These are phyloP conservation scores for Didymella segeticola DNA, from an alignment of 2,329 filamentous ascomycete species.

Conservation along the genomic window DNA sequence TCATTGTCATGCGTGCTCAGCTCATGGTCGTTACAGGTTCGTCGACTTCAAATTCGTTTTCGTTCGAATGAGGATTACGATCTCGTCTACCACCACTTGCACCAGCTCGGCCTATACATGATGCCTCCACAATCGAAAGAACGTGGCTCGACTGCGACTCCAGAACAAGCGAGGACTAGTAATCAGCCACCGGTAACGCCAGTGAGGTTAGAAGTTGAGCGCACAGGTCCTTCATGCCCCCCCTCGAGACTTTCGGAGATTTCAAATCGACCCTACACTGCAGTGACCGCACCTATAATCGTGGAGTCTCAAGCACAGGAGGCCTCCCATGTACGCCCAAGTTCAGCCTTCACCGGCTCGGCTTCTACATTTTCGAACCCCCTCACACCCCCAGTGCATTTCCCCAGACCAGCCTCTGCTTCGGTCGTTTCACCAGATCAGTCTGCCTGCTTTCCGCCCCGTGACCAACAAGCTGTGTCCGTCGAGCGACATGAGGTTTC, in stretches of 20 bases:
- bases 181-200: background rate
- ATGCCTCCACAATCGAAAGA: slow-evolving; percentile 21
- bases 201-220: slow-evolving; percentile 3
- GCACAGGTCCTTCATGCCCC: slow-evolving; percentile 31
- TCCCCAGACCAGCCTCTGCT: slow-evolving; percentile 34
- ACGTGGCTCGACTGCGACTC: slow-evolving; percentile 16
- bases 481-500: slow-evolving; percentile 13
- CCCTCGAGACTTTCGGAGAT: slow-evolving; percentile 37
- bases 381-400: slow-evolving; percentile 36
- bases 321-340: slow-evolving; percentile 20
- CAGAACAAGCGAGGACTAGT: background rate
- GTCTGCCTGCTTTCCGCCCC: slow-evolving; percentile 1
- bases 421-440: slow-evolving; percentile 5
- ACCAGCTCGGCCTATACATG: slow-evolving; percentile 43
- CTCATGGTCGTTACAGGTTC: slow-evolving; percentile 42
- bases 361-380: slow-evolving; percentile 12
- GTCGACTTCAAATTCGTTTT: slow-evolving; percentile 56
- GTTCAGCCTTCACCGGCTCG: slow-evolving; percentile 23
- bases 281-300: slow-evolving; percentile 19
- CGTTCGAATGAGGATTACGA: slow-evolving; percentile 47
- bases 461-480: slow-evolving; percentile 2
- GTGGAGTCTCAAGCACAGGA: slow-evolving; percentile 21
- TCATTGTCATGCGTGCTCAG: background rate
- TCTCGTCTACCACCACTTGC: slow-evolving; percentile 40
- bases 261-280: slow-evolving; percentile 32